Conservation (phyloP, 257 asterid species). For the Salvia rosmarinus region DNA sequence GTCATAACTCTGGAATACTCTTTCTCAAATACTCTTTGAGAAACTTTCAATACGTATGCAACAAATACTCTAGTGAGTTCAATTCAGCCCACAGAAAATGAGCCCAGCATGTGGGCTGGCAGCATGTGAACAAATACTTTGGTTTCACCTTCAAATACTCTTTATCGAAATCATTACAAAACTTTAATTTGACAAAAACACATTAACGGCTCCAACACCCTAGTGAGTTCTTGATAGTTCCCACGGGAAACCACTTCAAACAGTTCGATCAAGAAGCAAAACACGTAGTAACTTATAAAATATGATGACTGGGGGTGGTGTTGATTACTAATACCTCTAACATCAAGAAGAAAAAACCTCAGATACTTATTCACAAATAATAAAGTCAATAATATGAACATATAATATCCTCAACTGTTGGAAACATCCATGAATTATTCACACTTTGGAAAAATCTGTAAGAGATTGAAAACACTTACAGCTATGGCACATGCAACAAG, state of each 20-base stretch:
- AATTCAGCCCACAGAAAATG: no score
- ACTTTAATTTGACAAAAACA: neutral
- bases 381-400: neutral
- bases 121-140: no score
- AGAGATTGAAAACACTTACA: slow-evolving; percentile 56
- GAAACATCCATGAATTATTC: slow-evolving; percentile 1
- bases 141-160: neutral
- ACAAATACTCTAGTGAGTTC: no score
- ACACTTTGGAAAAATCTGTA: neutral
- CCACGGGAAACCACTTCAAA: neutral
- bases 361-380: neutral
- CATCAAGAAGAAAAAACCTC: neutral
- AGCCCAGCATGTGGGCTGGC: no score
- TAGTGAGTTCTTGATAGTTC: no score
- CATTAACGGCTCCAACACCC: neutral
- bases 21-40: no score
- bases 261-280: slow-evolving; percentile 8
- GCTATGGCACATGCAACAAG: slow-evolving; percentile 82
- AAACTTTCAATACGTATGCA: no score
- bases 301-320: neutral
- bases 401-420: neutral
- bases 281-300: neutral
- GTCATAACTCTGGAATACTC: no score
- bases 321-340: neutral
- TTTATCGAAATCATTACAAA: neutral